Evolutionary conservation across 1,284 basidiomycete genomes (phyloP).

Genomic region (Heliocybe sulcata): DNA sequence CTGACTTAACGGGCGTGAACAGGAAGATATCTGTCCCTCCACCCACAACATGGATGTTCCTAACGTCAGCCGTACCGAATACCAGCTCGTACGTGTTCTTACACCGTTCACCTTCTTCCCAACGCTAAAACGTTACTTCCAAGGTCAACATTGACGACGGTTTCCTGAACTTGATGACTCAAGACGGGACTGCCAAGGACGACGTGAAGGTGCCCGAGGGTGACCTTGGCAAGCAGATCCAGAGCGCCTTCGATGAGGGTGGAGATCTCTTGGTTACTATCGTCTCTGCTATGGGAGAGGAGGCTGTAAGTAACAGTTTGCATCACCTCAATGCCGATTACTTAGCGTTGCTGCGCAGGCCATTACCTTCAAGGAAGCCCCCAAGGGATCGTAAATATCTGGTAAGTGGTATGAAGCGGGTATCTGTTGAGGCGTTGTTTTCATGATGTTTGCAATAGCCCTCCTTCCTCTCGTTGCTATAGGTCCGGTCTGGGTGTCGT

Average conservation of each 20-base stretch:
- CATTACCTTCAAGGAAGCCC: constrained; percentile 82
- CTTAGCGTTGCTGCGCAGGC: constrained; percentile 36
- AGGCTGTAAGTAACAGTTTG: constrained; percentile 50
- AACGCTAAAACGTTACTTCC: constrained; percentile 1
- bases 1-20: constrained; percentile 20
- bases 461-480: neutral
- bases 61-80: constrained; percentile 89
- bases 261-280: constrained; percentile 90
- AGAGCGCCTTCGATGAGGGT: constrained; percentile 73
- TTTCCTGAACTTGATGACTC: constrained; percentile 92
- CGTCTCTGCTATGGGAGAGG: constrained; percentile 88
- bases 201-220: constrained; percentile 93
- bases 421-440: neutral
- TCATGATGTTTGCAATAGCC: neutral
- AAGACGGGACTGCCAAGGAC: constrained; percentile 85
- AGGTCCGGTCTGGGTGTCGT: neutral
- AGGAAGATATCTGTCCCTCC: constrained; percentile 98
- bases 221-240: constrained; percentile 77
- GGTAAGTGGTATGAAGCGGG: neutral
- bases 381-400: constrained; percentile 39
- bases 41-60: constrained; percentile 99
- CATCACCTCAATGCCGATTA: constrained; percentile 1
- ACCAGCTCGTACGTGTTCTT: constrained; percentile 65
- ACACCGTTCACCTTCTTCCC: neutral
- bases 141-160: constrained; percentile 84